Base-by-base conservation (phyloP, 163 green algal genomes). In the Chlorella variabilis region DNA sequence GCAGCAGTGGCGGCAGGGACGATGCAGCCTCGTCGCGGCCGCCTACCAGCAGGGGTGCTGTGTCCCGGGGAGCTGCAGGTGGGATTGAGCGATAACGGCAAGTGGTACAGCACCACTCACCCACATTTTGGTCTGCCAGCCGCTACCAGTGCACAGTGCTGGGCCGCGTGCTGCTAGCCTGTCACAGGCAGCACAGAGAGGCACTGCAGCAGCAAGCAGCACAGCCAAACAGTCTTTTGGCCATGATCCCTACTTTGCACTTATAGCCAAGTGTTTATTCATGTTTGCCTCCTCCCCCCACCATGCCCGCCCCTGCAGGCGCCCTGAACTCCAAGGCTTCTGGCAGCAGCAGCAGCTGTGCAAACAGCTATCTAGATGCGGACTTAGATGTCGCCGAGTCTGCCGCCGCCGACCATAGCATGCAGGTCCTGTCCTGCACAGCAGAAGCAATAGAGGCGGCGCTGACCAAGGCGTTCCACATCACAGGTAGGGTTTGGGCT, bases 391-490 rank as follows among this genome's bases (percentile, higher is more conserved):
- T n/a, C 34, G 62, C 54, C 17, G 41, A 17, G 17, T 27, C 36
- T 2, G 45, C 21, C 17, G 36, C 31, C 9, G 39, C 34, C 34
- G 33, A 68, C 18, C 73, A 84, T 23, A 79, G 58, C 27, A 74
- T 83, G 49, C 61, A 85, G 23, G 65, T 29, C 11, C 20, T 83
- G 34, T 21, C 51, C 9, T 91, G 84, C 82, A 87, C 71, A 13
- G 33, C 81, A 13, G 76, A 85, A 41, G 71, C 85, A 31, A 83
- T 95, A 51, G 87, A 91, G 76, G 68, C 75, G 20, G 88, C 90
- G 5, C 83, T 95, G 5, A 86, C 87, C 13, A 78, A 87, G 13
- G 89, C 92, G 7, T 94, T 92, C 77, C 81, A 86, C 36, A 71
- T 81, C 31, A 90, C 89, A 39, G 77, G 77, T 77, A 33, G 39